Evolutionary conservation across 331 rosid genomes (phyloP).

Genomic region (Spiraea crenata): DNA sequence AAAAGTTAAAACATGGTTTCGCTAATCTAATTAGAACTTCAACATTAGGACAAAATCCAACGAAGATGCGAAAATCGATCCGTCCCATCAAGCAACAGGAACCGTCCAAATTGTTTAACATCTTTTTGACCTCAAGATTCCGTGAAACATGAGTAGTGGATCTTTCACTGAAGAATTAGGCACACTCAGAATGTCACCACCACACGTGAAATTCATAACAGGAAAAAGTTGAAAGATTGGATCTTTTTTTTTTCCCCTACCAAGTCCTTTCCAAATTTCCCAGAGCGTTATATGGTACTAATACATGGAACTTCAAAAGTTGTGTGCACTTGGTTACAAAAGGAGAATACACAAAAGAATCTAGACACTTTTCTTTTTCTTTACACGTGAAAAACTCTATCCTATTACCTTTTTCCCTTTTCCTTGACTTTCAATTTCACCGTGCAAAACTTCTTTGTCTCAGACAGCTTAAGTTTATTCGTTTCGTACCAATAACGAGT

Average conservation of each 20-base stretch:
- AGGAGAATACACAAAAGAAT: neutral
- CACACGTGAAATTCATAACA: slow-evolving; percentile 16
- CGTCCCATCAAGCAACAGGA: slow-evolving; percentile 23
- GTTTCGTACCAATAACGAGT: neutral
- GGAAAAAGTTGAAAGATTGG: slow-evolving; percentile 3
- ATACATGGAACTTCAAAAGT: slow-evolving; percentile 3
- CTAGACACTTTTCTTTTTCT: slow-evolving; percentile 9
- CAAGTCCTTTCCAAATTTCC: slow-evolving; percentile 9
- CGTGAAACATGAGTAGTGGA: slow-evolving; percentile 16
- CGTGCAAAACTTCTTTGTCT: neutral
- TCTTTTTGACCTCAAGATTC: slow-evolving; percentile 25
- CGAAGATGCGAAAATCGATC: slow-evolving; percentile 10
- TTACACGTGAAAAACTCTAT: slow-evolving; percentile 20
- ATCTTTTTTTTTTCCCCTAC: neutral
- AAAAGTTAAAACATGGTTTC: neutral
- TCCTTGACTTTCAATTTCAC: neutral
- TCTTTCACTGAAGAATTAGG: slow-evolving; percentile 12
- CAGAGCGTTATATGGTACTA: neutral
- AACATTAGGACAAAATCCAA: neutral
- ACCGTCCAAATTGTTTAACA: slow-evolving; percentile 25
- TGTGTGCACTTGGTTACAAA: neutral
- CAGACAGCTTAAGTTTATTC: neutral
- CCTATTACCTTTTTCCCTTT: neutral
- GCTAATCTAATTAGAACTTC: neutral
- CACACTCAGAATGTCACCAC: slow-evolving; percentile 29